phyloP scores from a whole-genome alignment of 805 yeast genomes.

The Blastobotrys peoriensis region DNA sequence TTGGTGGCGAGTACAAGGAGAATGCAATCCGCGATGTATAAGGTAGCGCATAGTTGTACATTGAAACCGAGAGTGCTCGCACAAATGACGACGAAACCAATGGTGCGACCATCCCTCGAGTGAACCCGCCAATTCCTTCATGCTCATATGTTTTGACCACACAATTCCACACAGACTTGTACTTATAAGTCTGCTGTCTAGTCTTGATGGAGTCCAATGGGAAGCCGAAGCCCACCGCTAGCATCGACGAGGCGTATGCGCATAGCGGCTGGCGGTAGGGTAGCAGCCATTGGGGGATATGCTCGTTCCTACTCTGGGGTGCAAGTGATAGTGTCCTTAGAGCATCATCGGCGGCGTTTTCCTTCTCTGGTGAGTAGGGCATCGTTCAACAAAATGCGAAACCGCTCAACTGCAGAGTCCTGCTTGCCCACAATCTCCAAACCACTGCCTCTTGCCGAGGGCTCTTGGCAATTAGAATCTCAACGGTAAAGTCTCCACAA shows the following conservation, averaged over 20 bases:
- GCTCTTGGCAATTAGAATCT: no score
- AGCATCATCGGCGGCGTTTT: neutral
- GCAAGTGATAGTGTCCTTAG: neutral
- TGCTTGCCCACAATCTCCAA: no score
- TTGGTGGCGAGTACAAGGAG: conserved; percentile 13
- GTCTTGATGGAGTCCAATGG: conserved; percentile 87
- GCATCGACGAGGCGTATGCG: conserved; percentile 58
- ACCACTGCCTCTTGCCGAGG: no score
- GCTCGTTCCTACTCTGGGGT: neutral
- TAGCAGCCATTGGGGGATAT: conserved; percentile 3
- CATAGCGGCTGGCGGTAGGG: conserved; percentile 49
- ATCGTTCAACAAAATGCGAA: neutral
- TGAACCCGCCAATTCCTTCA: conserved; percentile 69
- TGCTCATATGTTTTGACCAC: conserved; percentile 44
- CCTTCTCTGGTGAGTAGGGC: no score
- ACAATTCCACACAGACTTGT: conserved; percentile 52
- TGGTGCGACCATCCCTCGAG: conserved; percentile 73
- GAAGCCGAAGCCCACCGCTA: conserved; percentile 66
- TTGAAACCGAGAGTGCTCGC: conserved; percentile 58
- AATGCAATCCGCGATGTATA: conserved; percentile 16
- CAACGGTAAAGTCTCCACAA: no score
- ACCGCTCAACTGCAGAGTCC: no score
- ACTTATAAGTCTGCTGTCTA: conserved; percentile 73
- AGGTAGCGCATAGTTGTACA: conserved; percentile 52
- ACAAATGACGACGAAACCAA: conserved; percentile 55